Percentiles rank a stretch among this genome's conserved stretches.
phyloP scores from a whole-genome alignment of 1,284 basidiomycete genomes.

The Apiotrichum veenhuisii region DNA sequence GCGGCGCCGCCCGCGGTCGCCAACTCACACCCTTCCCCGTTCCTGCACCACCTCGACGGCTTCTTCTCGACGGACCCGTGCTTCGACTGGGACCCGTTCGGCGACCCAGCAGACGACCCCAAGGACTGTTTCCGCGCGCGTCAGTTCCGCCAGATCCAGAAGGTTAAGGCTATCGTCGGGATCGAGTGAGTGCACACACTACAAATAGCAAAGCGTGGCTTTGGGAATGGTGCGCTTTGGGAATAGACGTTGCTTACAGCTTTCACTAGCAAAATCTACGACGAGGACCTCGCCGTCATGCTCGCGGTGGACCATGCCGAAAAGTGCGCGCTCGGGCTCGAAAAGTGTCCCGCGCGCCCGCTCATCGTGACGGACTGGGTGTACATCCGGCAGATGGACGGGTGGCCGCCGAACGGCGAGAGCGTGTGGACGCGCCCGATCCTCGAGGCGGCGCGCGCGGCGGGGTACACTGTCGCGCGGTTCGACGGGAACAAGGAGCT shows the following conservation, averaged over 20 bases:
- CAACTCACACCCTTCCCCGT: too few relatives aligned
- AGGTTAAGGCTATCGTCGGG: constrained; percentile 6
- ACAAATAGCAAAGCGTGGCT: too few relatives aligned
- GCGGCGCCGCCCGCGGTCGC: too few relatives aligned
- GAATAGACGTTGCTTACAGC: too few relatives aligned
- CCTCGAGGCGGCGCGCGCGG: neutral
- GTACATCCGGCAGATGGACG: constrained; percentile 14
- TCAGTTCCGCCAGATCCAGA: constrained; percentile 35
- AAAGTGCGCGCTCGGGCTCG: constrained; percentile 28
- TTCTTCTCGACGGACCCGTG: too few relatives aligned
- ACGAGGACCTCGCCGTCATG: neutral
- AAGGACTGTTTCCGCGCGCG: constrained; percentile 28
- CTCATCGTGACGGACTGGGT: constrained; percentile 35
- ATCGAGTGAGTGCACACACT: neutral
- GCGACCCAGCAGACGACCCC: constrained; percentile 23
- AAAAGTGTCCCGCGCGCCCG: constrained; percentile 29
- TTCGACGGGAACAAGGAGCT: too few relatives aligned
- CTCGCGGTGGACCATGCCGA: constrained; percentile 21
- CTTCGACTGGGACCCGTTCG: constrained; percentile 25
- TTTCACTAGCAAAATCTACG: constrained; percentile 10
- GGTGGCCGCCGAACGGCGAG: neutral
- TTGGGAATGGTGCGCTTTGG: too few relatives aligned
- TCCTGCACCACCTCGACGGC: too few relatives aligned
- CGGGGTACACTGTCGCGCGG: neutral
- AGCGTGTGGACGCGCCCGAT: neutral